Percentiles rank a stretch among this genome's conserved stretches.
Conservation (phyloP, 2,329 filamentous ascomycete genomes). For the Amylocarpus encephaloides region DNA sequence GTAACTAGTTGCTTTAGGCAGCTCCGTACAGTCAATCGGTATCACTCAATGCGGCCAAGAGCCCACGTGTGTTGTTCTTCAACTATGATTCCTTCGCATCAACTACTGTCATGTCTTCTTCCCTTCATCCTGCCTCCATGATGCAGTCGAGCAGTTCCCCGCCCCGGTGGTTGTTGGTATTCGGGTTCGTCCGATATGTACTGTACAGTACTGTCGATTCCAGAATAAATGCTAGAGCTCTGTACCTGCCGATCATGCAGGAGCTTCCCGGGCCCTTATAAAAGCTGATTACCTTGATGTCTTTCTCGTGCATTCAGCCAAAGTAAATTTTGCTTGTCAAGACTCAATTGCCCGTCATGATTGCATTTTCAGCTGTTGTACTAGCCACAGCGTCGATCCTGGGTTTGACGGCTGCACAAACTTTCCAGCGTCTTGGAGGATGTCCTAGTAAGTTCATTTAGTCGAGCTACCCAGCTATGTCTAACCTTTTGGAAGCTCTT, state of each 20-base stretch:
- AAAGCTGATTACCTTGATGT: constrained; percentile 34
- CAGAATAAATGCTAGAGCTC: neutral
- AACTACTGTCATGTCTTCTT: neutral
- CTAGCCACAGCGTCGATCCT: constrained; percentile 34
- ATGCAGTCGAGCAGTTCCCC: neutral
- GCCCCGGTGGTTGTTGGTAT: neutral
- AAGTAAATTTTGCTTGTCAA: constrained; percentile 4
- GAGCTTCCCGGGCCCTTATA: constrained; percentile 6
- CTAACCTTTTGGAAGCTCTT: constrained; percentile 33
- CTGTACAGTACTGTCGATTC: neutral
- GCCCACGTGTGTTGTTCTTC: neutral
- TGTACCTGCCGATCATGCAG: constrained; percentile 7
- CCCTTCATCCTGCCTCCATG: neutral
- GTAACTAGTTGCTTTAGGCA: too few relatives aligned
- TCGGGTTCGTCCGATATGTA: neutral
- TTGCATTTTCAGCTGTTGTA: constrained; percentile 23
- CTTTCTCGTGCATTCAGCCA: constrained; percentile 9
- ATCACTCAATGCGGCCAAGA: neutral
- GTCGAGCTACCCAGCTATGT: constrained; percentile 2
- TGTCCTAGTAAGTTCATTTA: constrained; percentile 37
- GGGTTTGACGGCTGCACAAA: constrained; percentile 45
- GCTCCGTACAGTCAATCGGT: neutral
- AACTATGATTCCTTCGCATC: neutral
- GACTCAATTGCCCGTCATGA: constrained; percentile 24
- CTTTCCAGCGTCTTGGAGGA: constrained; percentile 52